Base-by-base conservation (phyloP, 1,284 basidiomycete species). In the Ceratobasidium sp. region DNA sequence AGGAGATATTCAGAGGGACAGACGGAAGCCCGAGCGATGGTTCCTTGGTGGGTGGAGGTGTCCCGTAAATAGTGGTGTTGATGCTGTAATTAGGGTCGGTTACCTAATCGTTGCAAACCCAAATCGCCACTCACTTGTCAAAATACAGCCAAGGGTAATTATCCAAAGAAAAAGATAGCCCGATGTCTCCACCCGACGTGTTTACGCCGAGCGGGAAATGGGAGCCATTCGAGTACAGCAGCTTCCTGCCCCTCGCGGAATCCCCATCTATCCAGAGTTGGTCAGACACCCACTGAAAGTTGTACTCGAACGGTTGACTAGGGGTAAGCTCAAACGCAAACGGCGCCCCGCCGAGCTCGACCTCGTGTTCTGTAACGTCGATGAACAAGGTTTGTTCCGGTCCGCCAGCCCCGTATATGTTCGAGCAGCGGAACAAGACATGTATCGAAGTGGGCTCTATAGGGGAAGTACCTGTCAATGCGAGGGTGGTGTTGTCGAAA, bases 91-190 rank as follows among this genome's bases (percentile, higher is more conserved):
- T 3, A n/a, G 29, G 16, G n/a, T 51, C 22, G 16, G 46, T 51
- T 24, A 66, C 19, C n/a, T n/a, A 31, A 37, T 2, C 16, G 37
- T 49, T 34, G 39, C 29, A 14, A 22, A 64, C 3, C 19, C 19
- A 6, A 7, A 22, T 16, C 22, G 31, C 34, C 16, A 68, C 65
- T 34, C 29, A 56, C 65, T 51, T 29, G 43, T 68, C 51, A 56
- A 68, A 68, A 6, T 22, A 51, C 31, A 68, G 27, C 65, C 65
- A 68, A 56, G 65, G 51, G 41, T 68, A 68, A 34, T 68, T 48
- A 22, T 54, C 51, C 29, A 68, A 51, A 24, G 51, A 53, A 68
- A 68, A 8, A 24, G 65, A 51, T 39, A 68, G 8, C 14, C 51
- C 65, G 14, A 68, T 41, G 29, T 68, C 65, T 2, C 22, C 14